Percentiles rank a stretch among this genome's conserved stretches.
Evolutionary conservation across 192 early-diverging fungal genomes (phyloP).

Genomic region (Backusella westeae): DNA sequence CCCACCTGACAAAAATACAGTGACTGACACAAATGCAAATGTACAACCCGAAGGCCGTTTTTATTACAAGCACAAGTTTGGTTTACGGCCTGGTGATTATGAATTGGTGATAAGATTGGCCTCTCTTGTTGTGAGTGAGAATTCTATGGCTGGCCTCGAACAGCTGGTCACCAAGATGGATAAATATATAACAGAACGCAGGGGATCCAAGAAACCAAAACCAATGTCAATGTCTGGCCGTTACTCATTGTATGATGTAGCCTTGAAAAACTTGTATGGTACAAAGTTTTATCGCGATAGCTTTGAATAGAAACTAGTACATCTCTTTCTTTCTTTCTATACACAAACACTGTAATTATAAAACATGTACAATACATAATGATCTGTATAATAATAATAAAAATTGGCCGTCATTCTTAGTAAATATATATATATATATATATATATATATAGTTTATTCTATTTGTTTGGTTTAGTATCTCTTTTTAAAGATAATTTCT

Average conservation of each 20-base stretch:
- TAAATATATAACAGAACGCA: background rate
- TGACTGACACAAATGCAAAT: background rate
- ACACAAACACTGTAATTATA: no score
- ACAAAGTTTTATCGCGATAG: background rate
- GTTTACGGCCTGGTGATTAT: background rate
- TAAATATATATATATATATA: no score
- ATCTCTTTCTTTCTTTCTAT: no score
- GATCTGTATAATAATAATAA: no score
- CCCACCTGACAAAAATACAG: background rate
- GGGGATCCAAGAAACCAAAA: background rate
- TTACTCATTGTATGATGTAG: background rate
- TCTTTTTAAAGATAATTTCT: conserved; percentile 9
- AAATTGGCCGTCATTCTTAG: no score
- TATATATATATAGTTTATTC: no score
- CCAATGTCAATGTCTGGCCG: background rate
- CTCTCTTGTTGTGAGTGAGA: background rate
- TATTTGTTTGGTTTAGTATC: conserved; percentile 5
- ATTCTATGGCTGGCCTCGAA: background rate
- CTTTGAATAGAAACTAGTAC: background rate
- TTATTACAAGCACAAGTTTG: background rate
- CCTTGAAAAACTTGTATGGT: background rate
- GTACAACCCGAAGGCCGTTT: background rate
- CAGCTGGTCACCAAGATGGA: background rate
- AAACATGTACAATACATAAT: no score
- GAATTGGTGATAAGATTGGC: background rate